Conservation (phyloP, 176 grass and related monocot genomes). For the Oryza officinalis region DNA sequence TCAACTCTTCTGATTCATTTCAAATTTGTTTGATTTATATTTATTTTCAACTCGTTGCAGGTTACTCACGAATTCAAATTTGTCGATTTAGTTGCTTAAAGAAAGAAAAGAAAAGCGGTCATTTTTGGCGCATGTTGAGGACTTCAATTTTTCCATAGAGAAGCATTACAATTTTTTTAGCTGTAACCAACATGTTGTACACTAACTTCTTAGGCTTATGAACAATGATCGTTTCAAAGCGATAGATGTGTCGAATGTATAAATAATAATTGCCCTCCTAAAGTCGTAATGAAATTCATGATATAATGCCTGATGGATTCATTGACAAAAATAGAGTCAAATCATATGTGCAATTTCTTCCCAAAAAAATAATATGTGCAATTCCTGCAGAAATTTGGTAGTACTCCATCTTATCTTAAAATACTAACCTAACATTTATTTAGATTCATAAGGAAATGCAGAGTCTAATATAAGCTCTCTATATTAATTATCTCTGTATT, state of each 20-base stretch:
- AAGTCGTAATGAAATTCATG: no score
- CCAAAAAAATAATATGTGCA: no score
- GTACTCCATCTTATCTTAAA: no score
- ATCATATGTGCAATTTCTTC: no score
- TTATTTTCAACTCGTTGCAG: conserved; percentile 42
- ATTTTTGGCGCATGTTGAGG: conserved; percentile 35
- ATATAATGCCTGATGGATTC: no score
- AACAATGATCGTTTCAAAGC: conserved; percentile 38
- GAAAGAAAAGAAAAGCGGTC: not conserved
- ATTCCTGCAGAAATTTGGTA: no score
- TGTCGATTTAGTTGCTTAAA: conserved; percentile 5
- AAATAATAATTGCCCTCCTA: conserved; percentile 8
- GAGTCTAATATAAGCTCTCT: no score
- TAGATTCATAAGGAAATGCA: no score
- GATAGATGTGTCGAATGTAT: conserved; percentile 11
- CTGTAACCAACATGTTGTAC: conserved; percentile 47
- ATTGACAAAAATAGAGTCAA: no score
- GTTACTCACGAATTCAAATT: not conserved
- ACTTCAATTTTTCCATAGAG: conserved; percentile 48
- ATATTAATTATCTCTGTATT: no score
- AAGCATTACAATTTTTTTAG: conserved; percentile 35
- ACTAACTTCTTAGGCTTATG: conserved; percentile 53
- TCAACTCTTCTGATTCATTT: conserved; percentile 4
- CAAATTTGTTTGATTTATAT: not conserved
- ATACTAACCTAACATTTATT: no score